Evolutionary conservation across 75 land plant species (phyloP), one percentile per base, ranked within the genome.

Genomic region (Sequoiadendron giganteum): DNA sequence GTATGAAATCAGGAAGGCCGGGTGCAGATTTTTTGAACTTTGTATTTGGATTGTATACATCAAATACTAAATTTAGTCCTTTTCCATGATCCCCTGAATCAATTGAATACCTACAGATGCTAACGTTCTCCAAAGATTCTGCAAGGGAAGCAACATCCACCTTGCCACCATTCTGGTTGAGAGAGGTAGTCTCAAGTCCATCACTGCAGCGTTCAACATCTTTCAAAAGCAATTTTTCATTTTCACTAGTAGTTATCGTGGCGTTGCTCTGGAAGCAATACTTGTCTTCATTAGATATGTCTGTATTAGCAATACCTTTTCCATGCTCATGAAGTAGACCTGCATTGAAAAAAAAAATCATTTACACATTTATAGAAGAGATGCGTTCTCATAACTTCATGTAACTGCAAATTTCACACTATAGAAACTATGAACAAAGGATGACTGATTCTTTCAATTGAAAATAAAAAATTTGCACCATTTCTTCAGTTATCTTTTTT

Each of bases 1-100:
- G 86, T 34, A 92, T 70, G 89, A 94, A 97, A 54, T 38, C 90
- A 13, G 99, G 98, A 86, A 83, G 21, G 3, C 98, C 98, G 40
- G 99, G 98, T 86, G 89, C 90, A 75, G 95, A 91, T 87, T 97
- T 97, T 82, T 90, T 96, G 87, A 97, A 97, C 86, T 95, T 94
- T 90, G 93, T 91, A 79, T 97, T 94, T 19, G 99, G 99, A 73
- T 90, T 87, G 85, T 93, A 94, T 6, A 96, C 94, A 92, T 95
- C 97, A 93, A 94, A 97, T 82, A 86, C 86, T 38, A 93, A 91
- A 28, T 87, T 86, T 36, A 87, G 52, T 84, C 88, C 97, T 86
- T 86, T 52, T 85, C 16, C 32, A 85, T 47, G 16, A 52, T 85
- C 42, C 43, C 43, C 19, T 15, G 30, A 54, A 55, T 54, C n/a